phyloP scores from a whole-genome alignment of 1,284 basidiomycete species.

The Apiotrichum porosum region DNA sequence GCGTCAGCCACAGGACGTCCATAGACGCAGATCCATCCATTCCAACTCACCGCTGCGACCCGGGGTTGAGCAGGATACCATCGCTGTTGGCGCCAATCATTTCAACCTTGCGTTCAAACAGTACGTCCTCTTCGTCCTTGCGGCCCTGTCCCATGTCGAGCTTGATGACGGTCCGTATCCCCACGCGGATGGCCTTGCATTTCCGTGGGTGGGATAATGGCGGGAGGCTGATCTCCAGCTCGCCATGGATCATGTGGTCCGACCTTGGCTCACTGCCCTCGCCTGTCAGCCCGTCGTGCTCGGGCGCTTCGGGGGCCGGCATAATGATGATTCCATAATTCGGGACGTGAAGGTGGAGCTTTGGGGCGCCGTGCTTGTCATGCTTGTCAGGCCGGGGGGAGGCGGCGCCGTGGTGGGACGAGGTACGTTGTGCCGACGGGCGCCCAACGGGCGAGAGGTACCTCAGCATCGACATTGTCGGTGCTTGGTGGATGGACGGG shows the following conservation, averaged over 20 bases:
- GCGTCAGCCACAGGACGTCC: no score
- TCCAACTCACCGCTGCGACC: conserved; percentile 23
- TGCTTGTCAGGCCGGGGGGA: background rate
- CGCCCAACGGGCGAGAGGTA: conserved; percentile 9
- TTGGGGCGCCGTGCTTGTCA: background rate
- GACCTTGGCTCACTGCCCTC: conserved; percentile 7
- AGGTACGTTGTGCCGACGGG: background rate
- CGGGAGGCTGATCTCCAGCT: conserved; percentile 10
- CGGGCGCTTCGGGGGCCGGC: conserved; percentile 1
- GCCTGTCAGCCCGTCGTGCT: background rate
- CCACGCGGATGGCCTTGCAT: conserved; percentile 15
- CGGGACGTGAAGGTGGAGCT: conserved; percentile 2
- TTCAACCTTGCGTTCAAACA: conserved; percentile 21
- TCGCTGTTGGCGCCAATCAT: conserved; percentile 18
- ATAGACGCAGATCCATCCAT: no score
- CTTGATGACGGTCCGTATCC: conserved; percentile 8
- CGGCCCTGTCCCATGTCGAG: conserved; percentile 13
- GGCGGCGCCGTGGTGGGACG: background rate
- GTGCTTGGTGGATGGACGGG: no score
- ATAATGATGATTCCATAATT: conserved; percentile 15
- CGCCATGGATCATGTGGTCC: conserved; percentile 13
- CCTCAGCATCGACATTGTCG: conserved; percentile 11
- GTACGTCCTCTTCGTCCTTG: conserved; percentile 12
- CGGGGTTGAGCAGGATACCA: conserved; percentile 21
- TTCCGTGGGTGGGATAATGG: background rate